Evolutionary conservation across 345 rosid genomes (phyloP), one percentile per base, ranked within the genome.

Genomic region (Excoecaria agallocha): DNA sequence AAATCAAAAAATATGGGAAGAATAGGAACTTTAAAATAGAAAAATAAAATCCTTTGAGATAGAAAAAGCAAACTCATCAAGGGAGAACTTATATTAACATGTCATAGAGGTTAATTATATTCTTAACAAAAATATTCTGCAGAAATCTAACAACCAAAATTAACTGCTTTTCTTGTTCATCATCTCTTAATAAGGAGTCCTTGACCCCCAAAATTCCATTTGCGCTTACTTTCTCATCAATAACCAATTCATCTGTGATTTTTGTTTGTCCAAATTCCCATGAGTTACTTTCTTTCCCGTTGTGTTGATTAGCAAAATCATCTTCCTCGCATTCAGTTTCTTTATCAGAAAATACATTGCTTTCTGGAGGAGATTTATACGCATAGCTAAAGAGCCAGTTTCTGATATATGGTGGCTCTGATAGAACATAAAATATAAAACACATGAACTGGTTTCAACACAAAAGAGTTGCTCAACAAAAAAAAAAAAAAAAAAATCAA

Each of bases 341-440:
- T 60, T 66, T 49, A 59, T 8, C 61, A 68, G 50, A 62, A 76
- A 77, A 41, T 13, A 70, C 81, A 69, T 70, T 68, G 61, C 48
- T 65, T 61, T 77, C 83, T 59, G 89, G 88, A 75, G 89, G 88
- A 75, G 89, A 82, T 67, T 83, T 72, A 54, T 84, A 82, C 69
- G 38, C 85, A 77, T 85, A 87, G 79, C 83, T 83, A 25, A 86
- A 74, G 79, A 86, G 87, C 92, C 91, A 90, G 70, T 76, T 82
- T 77, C 78, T 81, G 24, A 85, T 75, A 66, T 86, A 82, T 63
- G 89, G 89, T 13, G 74, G 77, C 55, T 72, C 83, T 71, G 79
- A 45, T 17, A 67, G 54, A 51, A 72, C 12, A 72, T 38, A 15
- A 51, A 54, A 68, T 2, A 17, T 12, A 30, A 55, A 43, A 72